Conservation (phyloP, 177 flowering plant genomes). For the Telopea speciosissima region DNA sequence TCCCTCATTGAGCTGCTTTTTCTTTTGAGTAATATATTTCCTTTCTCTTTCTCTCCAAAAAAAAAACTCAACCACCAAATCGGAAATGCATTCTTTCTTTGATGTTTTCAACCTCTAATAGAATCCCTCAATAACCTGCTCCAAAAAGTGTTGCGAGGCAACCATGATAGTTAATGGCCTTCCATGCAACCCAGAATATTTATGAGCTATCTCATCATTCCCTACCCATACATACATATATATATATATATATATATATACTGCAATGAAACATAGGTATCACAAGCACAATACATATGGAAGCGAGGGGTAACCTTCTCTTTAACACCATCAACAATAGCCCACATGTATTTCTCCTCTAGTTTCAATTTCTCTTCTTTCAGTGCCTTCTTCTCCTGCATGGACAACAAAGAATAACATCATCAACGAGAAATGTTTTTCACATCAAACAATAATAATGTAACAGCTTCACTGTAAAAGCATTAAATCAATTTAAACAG, state of each 20-base stretch:
- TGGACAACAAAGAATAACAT: not conserved
- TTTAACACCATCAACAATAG: slow-evolving; percentile 86
- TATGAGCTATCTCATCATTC: too few relatives aligned
- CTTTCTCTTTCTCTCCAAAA: too few relatives aligned
- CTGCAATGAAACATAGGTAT: not conserved
- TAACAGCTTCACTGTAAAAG: not conserved
- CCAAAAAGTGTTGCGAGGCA: not conserved
- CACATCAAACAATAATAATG: not conserved
- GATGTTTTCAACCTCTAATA: not conserved
- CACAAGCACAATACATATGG: not conserved
- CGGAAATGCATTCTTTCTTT: not conserved
- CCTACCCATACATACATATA: too few relatives aligned
- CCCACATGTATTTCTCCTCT: slow-evolving; percentile 99
- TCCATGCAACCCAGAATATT: too few relatives aligned
- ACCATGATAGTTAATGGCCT: not conserved
- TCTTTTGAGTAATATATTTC: too few relatives aligned
- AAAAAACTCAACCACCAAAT: too few relatives aligned
- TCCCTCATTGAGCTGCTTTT: too few relatives aligned
- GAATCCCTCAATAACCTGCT: not conserved
- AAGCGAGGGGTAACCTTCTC: slow-evolving; percentile 27
- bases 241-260: too few relatives aligned
- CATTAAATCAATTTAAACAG: too few relatives aligned
- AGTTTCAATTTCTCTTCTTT: slow-evolving; percentile 82
- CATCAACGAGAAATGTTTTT: not conserved
- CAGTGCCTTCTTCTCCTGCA: slow-evolving; percentile 88